phyloP scores from a whole-genome alignment of 768 basidiomycete species.

The Amanita subjunquillea region DNA sequence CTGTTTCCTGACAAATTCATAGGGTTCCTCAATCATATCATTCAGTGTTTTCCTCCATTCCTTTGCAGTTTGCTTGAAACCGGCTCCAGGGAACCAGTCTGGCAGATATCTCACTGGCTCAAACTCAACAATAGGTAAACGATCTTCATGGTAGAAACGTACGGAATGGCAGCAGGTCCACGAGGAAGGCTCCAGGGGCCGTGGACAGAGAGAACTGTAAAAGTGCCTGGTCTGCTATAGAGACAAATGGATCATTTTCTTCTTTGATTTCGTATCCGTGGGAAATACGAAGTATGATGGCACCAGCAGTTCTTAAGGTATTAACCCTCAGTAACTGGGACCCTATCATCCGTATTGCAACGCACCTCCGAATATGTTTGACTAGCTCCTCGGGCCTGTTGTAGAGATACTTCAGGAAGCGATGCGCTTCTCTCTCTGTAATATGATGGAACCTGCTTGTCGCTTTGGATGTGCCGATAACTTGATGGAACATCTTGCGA shows the following conservation, averaged over 20 bases:
- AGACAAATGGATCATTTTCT: conserved; percentile 20
- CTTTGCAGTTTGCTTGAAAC: conserved; percentile 30
- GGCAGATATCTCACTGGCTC: conserved; percentile 29
- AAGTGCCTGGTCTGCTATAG: conserved; percentile 15
- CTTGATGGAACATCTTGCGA: conserved; percentile 30
- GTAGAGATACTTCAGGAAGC: conserved; percentile 28
- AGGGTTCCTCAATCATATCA: conserved; percentile 26
- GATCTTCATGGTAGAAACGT: neutral
- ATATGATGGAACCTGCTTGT: conserved; percentile 27
- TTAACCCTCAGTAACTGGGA: too few relatives aligned
- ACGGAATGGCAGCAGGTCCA: conserved; percentile 16
- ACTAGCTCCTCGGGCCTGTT: conserved; percentile 21
- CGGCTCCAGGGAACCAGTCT: conserved; percentile 36
- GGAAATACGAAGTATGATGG: conserved; percentile 17
- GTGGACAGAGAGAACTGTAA: conserved; percentile 13
- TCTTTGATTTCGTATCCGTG: conserved; percentile 21
- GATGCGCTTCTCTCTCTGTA: conserved; percentile 28
- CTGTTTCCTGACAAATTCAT: conserved; percentile 17
- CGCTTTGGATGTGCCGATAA: conserved; percentile 26
- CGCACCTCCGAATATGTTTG: conserved; percentile 26
- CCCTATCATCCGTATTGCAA: neutral
- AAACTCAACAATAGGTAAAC: neutral
- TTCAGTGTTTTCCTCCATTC: conserved; percentile 21
- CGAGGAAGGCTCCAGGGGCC: conserved; percentile 19
- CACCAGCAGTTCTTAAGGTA: conserved; percentile 1